Base-by-base conservation (phyloP, 163 green algal genomes). In the Prototheca stagnorum region DNA sequence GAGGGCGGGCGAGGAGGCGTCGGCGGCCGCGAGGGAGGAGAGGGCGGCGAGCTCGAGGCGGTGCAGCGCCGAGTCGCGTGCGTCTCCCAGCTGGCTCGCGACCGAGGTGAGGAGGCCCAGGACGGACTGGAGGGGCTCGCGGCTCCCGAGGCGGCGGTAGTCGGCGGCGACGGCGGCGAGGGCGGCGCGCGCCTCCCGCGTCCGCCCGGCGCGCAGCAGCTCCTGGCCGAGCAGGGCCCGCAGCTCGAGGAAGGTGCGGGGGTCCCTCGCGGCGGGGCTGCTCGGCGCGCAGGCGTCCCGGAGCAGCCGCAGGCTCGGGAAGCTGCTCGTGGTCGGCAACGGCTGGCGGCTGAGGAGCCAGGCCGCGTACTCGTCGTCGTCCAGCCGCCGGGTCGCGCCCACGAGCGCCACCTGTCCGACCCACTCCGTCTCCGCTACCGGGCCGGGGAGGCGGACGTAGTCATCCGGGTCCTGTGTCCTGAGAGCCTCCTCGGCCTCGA, bases 191-290 rank as follows among this genome's bases (percentile, higher is more conserved):
- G 78, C 78, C 16, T 51, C 65, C 3, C 39, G 56, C 2, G 74
- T 44, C 35, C 84, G 73, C 26, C 65, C 56, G 1, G 59, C 57
- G 4, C 65, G 59, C 31, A 80, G 29, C 34, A 86, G 72, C 55
- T 92, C 76, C 1, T 57, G 47, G 1, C 72, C 80, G 56, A 81
- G 78, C 51, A 78, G 61, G 24, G 46, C 37, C n/a, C 50, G 56
- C 19, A 72, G 53, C 51, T 71, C 61, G 20, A 47, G 57, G 22
- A 70, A 55, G 27, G 59, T 35, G 26, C 65, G 54, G 19, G 58
- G 51, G 12, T 22, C n/a, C 26, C 17, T 15, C 24, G 27, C n/a
- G 8, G 1, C 4, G 19, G 31, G 12, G 12, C 4, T 19, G 15
- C 35, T n/a, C 31, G 62, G 42, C 25, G 65, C 33, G 5, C 23